phyloP scores from a whole-genome alignment of 805 yeast species.

The Alloascoidea hylecoeti region DNA sequence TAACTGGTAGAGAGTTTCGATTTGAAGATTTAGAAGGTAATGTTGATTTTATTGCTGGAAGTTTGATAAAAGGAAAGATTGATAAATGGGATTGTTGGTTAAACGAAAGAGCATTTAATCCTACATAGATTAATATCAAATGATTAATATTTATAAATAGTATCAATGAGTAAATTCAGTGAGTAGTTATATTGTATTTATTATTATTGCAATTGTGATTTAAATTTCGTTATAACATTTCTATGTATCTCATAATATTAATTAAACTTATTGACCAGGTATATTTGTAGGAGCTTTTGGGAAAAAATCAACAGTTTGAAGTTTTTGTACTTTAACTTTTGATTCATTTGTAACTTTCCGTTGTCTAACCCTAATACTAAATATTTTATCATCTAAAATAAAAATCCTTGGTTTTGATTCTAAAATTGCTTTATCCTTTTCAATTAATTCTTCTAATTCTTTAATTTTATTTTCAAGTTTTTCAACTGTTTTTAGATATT shows the following conservation, averaged over 20 bases:
- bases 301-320: constrained; percentile 16
- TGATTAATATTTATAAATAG: not conserved
- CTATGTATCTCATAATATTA: not conserved
- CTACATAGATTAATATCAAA: constrained; percentile 2
- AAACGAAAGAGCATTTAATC: constrained; percentile 56
- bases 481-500: constrained; percentile 8
- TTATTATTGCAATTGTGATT: constrained; percentile 4
- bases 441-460: constrained; percentile 11
- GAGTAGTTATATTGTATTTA: constrained; percentile 4
- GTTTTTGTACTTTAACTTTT: constrained; percentile 14
- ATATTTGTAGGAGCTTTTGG: constrained; percentile 18
- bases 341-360: constrained; percentile 15
- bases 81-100: constrained; percentile 68
- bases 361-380: constrained; percentile 21
- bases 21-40: constrained; percentile 64
- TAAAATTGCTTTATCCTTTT: constrained; percentile 12
- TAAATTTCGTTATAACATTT: constrained; percentile 4
- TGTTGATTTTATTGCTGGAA: constrained; percentile 60
- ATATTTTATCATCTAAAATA: constrained; percentile 26
- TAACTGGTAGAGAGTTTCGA: constrained; percentile 28
- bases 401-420: constrained; percentile 22
- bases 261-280: not conserved
- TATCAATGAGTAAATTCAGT: not conserved
- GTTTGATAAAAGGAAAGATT: constrained; percentile 42
- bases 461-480: constrained; percentile 13